Evolutionary conservation across 2,329 filamentous ascomycete species (phyloP).

Genomic region (Colletotrichum sp.): DNA sequence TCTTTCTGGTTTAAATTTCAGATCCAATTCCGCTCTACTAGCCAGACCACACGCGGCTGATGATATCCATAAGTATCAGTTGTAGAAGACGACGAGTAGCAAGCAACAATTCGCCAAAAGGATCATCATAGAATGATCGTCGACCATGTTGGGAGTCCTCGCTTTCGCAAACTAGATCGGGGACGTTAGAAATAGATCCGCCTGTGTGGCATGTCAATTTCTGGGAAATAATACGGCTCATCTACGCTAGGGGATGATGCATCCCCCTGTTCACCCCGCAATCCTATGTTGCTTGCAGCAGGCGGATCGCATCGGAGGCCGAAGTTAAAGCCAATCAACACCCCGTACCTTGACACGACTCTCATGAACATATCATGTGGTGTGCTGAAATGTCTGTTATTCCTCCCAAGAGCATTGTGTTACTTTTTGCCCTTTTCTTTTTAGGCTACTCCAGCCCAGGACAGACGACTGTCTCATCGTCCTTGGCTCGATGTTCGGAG

Average conservation of each 20-base stretch:
- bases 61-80: too few species aligned
- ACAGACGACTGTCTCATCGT: background rate
- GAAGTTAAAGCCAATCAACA: background rate
- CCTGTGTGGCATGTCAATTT: background rate
- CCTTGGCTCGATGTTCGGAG: background rate
- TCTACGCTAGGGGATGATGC: background rate
- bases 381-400: background rate
- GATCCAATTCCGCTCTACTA: too few species aligned
- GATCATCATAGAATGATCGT: too few species aligned
- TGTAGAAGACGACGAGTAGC: too few species aligned
- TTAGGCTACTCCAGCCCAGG: rapidly evolving
- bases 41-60: too few species aligned
- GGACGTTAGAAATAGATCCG: background rate
- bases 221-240: background rate
- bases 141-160: background rate
- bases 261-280: background rate
- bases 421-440: background rate
- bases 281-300: background rate
- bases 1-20: too few species aligned
- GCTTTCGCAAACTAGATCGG: background rate
- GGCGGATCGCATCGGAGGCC: background rate
- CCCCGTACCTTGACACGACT: background rate
- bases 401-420: background rate
- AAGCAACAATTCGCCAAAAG: too few species aligned
- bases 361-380: background rate